A percentile compares a stretch with the other conserved stretches of the same genome.
phyloP scores from a whole-genome alignment of 2,329 filamentous ascomycete genomes.

The Aspergillus novofumigatus region DNA sequence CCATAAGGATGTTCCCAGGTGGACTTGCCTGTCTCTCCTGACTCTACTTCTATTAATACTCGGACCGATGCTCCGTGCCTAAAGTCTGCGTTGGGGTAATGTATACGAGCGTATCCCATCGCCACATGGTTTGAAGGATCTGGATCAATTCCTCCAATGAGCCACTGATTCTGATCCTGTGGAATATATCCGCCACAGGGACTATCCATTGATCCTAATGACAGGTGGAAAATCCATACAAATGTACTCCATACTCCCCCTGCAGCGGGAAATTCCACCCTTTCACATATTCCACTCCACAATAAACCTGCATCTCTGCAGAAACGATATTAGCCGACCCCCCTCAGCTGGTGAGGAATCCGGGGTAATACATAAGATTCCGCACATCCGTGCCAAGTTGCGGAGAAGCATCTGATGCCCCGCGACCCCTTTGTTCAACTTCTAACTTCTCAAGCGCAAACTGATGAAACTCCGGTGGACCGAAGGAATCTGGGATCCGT shows the following conservation, averaged over 20 bases:
- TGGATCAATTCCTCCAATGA: background rate
- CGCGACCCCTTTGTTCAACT: background rate
- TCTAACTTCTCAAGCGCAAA: background rate
- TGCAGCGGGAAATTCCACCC: background rate
- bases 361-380: background rate
- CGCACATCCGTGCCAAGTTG: background rate
- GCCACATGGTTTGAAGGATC: background rate
- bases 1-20: background rate
- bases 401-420: background rate
- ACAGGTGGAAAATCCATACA: background rate
- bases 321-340: background rate
- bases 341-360: background rate
- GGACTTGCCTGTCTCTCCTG: background rate
- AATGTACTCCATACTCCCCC: background rate
- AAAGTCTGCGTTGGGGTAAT: no score
- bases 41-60: background rate
- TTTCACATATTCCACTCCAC: background rate
- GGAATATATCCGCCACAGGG: no score
- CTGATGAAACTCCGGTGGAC: background rate
- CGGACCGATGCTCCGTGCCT: background rate
- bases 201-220: background rate
- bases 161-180: no score
- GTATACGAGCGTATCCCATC: background rate
- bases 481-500: background rate
- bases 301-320: background rate